Conservation (phyloP, 2,329 filamentous ascomycete genomes). For the Trichoderma oligosporum region DNA sequence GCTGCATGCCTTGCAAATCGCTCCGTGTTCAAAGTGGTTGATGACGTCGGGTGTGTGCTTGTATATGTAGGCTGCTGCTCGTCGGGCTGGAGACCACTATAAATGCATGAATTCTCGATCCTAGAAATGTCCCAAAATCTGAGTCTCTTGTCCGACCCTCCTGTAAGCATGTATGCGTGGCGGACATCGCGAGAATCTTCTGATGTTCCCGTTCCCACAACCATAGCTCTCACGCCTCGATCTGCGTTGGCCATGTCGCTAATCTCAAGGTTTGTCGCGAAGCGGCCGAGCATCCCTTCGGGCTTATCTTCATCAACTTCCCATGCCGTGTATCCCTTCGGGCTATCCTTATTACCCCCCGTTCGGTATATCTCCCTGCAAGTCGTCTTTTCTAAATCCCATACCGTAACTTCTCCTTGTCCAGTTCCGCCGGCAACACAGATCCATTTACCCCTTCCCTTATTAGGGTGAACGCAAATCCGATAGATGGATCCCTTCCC, state of each 20-base stretch:
- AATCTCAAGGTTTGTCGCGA: slow-evolving; percentile 70
- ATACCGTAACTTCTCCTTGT: slow-evolving; percentile 85
- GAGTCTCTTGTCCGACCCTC: slow-evolving; percentile 83
- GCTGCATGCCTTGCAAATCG: slow-evolving; percentile 43
- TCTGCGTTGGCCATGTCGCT: slow-evolving; percentile 53
- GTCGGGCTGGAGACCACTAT: slow-evolving; percentile 71
- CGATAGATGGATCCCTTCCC: slow-evolving; percentile 77
- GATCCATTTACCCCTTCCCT: slow-evolving; percentile 76
- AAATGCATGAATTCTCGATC: slow-evolving; percentile 72
- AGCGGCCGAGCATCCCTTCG: slow-evolving; percentile 81
- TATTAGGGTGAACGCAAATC: slow-evolving; percentile 72
- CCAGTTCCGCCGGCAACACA: slow-evolving; percentile 85
- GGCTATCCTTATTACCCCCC: slow-evolving; percentile 56
- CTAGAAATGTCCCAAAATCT: slow-evolving; percentile 88
- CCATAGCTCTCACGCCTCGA: slow-evolving; percentile 70
- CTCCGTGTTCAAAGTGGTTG: slow-evolving; percentile 65
- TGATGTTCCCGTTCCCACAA: slow-evolving; percentile 67
- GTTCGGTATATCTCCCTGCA: slow-evolving; percentile 86
- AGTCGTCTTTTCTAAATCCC: slow-evolving; percentile 87
- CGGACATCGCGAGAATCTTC: slow-evolving; percentile 68
- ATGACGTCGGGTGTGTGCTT: slow-evolving; percentile 57
- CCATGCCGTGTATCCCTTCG: slow-evolving; percentile 74
- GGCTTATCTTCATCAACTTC: slow-evolving; percentile 86
- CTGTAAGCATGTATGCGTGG: slow-evolving; percentile 80
- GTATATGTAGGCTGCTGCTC: slow-evolving; percentile 72